Conservation (phyloP, 345 rosid genomes). For the Fremontodendron californicum region DNA sequence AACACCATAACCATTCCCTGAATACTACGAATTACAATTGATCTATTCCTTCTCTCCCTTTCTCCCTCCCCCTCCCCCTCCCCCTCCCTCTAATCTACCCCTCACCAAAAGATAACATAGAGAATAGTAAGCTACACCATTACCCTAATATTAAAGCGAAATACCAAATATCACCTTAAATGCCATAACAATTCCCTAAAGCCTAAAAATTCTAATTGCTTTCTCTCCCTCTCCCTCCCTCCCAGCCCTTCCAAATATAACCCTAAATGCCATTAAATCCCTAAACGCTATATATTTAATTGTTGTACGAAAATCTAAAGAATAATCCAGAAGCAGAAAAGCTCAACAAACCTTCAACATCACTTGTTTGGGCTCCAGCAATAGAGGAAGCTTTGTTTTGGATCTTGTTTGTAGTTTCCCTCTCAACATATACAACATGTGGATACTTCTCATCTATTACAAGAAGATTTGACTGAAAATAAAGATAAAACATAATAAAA, state of each 20-base stretch:
- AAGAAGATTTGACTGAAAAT: constrained; percentile 64
- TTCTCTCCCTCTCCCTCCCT: background rate
- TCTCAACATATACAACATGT: constrained; percentile 63
- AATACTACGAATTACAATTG: background rate
- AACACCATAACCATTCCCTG: background rate
- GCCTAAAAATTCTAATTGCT: background rate
- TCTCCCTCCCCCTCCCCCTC: background rate
- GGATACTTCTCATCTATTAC: constrained; percentile 67
- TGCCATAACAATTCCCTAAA: background rate
- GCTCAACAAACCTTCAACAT: constrained; percentile 66
- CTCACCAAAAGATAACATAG: background rate
- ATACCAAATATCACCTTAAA: background rate
- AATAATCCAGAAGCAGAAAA: constrained; percentile 8
- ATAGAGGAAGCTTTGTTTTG: constrained; percentile 26
- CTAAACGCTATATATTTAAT: background rate
- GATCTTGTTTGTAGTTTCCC: constrained; percentile 22
- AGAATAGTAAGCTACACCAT: background rate
- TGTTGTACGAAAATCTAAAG: background rate
- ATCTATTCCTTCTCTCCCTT: background rate
- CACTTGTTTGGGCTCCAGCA: constrained; percentile 36
- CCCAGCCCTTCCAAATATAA: background rate
- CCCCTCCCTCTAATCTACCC: background rate
- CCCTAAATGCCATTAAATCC: background rate
- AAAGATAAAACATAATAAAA: constrained; percentile 8
- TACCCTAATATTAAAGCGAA: background rate